Evolutionary conservation across 306 rosid genomes (phyloP).

Genomic region (Acacia acuminata): DNA sequence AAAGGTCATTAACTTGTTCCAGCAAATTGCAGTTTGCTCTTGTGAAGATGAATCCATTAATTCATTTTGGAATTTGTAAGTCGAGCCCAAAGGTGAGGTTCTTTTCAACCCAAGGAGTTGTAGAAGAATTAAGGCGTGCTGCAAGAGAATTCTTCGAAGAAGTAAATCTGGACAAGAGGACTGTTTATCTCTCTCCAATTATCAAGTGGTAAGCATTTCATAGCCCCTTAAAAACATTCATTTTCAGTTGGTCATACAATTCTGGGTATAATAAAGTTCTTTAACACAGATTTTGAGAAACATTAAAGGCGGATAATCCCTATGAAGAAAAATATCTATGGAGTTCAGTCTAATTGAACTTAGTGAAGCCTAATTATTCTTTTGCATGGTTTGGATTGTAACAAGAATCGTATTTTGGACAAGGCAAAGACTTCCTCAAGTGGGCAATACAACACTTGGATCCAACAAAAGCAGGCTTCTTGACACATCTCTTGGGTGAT

Average conservation of each 20-base stretch:
- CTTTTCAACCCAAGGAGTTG: constrained; percentile 71
- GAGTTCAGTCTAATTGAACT: not conserved
- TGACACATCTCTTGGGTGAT: constrained; percentile 83
- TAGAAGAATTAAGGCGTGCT: constrained; percentile 74
- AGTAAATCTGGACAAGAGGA: constrained; percentile 86
- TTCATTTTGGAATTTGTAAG: constrained; percentile 85
- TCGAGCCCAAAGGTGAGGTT: constrained; percentile 85
- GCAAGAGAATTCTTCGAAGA: constrained; percentile 78
- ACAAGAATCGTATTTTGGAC: constrained; percentile 27
- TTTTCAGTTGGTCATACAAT: not conserved
- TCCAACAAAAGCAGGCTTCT: constrained; percentile 80
- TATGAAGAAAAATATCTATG: not conserved
- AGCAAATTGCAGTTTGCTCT: constrained; percentile 57
- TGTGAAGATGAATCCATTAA: constrained; percentile 69
- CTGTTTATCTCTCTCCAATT: constrained; percentile 62
- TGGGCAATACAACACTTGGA: constrained; percentile 75
- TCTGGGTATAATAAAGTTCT: not conserved
- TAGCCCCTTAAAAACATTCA: not conserved
- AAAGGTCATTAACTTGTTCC: constrained; percentile 28
- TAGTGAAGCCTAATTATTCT: not conserved
- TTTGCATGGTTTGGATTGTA: not conserved
- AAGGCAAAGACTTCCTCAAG: constrained; percentile 64
- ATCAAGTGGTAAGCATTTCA: constrained; percentile 65
- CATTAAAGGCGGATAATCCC: not conserved
- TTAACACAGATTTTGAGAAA: not conserved